phyloP scores from a whole-genome alignment of 139 green algal species.

The Parachlorella kessleri region DNA sequence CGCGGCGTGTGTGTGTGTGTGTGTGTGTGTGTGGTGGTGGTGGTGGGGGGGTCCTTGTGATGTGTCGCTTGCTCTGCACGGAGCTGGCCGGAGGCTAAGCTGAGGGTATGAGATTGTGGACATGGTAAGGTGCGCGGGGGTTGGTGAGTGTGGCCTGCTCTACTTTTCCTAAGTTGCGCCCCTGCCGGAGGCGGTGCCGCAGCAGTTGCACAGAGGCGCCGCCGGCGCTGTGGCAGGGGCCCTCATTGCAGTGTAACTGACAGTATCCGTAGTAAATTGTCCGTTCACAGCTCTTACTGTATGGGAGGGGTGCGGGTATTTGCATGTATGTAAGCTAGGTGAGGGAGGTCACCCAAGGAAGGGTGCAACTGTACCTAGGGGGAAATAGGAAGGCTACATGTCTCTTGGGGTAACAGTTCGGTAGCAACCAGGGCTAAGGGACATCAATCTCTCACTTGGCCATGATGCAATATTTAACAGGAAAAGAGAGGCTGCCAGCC shows the following conservation, averaged over 20 bases:
- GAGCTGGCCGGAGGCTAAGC: too few species aligned
- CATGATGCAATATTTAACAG: too few species aligned
- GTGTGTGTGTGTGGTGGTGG: too few species aligned
- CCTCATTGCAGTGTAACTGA: background rate
- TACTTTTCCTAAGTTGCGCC: slow-evolving; percentile 96
- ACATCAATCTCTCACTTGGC: too few species aligned
- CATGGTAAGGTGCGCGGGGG: too few species aligned
- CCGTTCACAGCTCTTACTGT: background rate
- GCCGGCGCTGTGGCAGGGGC: slow-evolving; percentile 55
- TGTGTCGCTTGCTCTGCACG: too few species aligned
- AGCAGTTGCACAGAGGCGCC: slow-evolving; percentile 76
- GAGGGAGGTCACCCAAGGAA: background rate
- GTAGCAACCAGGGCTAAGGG: too few species aligned
- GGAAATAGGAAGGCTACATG: background rate
- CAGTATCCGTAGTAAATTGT: background rate
- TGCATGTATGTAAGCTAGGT: background rate
- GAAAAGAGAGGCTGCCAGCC: too few species aligned
- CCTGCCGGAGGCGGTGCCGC: slow-evolving; percentile 87
- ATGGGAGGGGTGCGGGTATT: background rate
- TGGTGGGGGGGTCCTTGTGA: too few species aligned
- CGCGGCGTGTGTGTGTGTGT: too few species aligned
- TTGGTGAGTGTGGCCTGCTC: slow-evolving; percentile 92
- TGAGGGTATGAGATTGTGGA: too few species aligned
- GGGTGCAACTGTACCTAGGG: background rate
- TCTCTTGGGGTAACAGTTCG: background rate